These are phyloP conservation scores for Fusarium sp. DNA, from an alignment of 2,329 filamentous ascomycete species.

Conservation along the genomic window DNA sequence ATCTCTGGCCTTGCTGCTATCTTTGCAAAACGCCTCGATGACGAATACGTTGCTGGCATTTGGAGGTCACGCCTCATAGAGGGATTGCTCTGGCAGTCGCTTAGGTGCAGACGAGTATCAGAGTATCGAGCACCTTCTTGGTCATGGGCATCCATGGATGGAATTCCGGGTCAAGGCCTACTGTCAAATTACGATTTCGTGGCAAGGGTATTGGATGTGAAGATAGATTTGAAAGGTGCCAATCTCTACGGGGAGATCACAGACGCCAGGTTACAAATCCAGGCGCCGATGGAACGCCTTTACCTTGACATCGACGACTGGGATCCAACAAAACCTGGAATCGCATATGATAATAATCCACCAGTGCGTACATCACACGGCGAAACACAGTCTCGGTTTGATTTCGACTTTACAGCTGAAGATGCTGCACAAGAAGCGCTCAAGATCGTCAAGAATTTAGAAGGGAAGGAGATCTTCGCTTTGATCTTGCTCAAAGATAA, in stretches of 20 bases:
- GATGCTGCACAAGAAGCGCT: neutral
- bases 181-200: neutral
- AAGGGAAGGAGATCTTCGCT: neutral
- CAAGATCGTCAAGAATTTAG: neutral
- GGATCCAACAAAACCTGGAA: neutral
- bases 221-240: neutral
- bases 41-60: neutral
- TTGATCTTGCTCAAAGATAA: neutral
- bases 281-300: neutral
- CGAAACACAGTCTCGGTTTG: neutral
- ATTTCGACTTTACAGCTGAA: neutral
- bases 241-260: slow-evolving; percentile 2
- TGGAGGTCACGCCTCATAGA: neutral
- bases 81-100: neutral
- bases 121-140: neutral
- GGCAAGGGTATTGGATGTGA: neutral
- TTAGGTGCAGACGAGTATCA: fast-evolving
- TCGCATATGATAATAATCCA: fast-evolving
- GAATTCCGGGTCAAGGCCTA: fast-evolving
- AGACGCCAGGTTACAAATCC: fast-evolving
- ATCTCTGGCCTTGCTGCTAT: neutral
- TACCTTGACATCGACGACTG: neutral
- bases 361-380: neutral
- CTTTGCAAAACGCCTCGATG: neutral
- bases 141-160: slow-evolving; percentile 1